phyloP scores from a whole-genome alignment of 2,329 filamentous ascomycete species.

The Sporothrix globosa region DNA sequence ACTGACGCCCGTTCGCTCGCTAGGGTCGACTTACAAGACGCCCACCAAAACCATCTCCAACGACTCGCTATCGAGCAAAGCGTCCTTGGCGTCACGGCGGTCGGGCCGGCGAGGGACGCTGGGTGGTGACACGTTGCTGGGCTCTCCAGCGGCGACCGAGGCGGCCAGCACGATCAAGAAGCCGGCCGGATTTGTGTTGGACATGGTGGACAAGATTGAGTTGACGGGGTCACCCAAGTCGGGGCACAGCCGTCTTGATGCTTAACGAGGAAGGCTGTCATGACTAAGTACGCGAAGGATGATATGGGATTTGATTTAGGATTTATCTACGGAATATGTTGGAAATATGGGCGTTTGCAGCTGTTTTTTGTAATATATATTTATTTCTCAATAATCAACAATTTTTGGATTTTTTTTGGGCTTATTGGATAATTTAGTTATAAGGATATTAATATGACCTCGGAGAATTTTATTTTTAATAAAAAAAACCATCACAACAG shows the following conservation, averaged over 20 bases:
- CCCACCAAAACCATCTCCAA: conserved; percentile 22
- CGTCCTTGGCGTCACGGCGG: conserved; percentile 18
- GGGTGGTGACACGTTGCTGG: conserved; percentile 18
- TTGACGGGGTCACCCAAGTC: conserved; percentile 35
- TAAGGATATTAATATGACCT: no score
- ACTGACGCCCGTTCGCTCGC: not conserved
- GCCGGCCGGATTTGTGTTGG: conserved; percentile 47
- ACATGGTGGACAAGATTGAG: conserved; percentile 62
- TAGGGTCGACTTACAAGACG: conserved; percentile 11
- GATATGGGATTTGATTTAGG: not conserved
- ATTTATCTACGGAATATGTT: not conserved
- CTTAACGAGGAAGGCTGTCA: not conserved
- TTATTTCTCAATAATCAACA: not conserved
- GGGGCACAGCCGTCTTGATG: not conserved
- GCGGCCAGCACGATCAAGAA: conserved; percentile 24
- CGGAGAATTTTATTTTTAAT: no score
- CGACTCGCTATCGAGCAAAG: conserved; percentile 28
- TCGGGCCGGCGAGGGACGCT: conserved; percentile 26
- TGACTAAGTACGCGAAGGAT: not conserved
- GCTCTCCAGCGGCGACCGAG: conserved; percentile 41
- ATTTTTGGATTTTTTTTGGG: not conserved
- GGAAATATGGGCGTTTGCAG: conserved; percentile 8
- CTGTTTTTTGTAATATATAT: conserved; percentile 2
- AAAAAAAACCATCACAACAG: no score
- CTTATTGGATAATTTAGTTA: not conserved